phyloP scores from a whole-genome alignment of 768 basidiomycete species.

The Trametes villosa region DNA sequence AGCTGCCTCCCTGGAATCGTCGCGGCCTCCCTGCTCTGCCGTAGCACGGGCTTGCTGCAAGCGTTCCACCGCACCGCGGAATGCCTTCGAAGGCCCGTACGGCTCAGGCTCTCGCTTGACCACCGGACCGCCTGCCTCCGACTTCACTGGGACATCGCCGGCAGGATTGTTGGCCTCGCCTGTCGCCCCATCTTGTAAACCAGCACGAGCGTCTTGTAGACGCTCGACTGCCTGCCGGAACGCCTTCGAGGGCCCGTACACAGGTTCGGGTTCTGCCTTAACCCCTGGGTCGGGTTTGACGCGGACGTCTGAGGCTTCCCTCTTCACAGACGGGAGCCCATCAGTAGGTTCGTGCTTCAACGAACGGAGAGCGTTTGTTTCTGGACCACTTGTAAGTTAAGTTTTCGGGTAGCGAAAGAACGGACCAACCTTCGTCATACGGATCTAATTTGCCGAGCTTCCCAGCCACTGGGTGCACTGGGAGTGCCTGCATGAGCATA shows the following conservation, averaged over 20 bases:
- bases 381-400: conserved; percentile 1
- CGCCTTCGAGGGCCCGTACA: too few relatives aligned
- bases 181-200: too few relatives aligned
- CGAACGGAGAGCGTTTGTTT: conserved; percentile 18
- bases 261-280: too few relatives aligned
- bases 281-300: conserved; percentile 15
- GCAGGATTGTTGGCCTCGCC: too few relatives aligned
- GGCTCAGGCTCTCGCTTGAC: conserved; percentile 2
- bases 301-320: conserved; percentile 1
- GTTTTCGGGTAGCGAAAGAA: background rate
- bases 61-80: conserved; percentile 1
- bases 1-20: background rate
- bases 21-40: background rate
- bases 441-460: conserved; percentile 28
- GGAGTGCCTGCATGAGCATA: background rate
- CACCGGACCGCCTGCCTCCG: background rate
- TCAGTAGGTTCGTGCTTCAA: conserved; percentile 11
- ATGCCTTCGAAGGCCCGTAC: conserved; percentile 11
- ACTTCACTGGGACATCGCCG: too few relatives aligned
- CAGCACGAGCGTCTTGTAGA: too few relatives aligned
- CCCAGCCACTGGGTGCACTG: background rate
- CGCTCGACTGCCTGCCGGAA: too few relatives aligned
- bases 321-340: conserved; percentile 4
- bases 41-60: conserved; percentile 1
- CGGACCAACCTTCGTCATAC: conserved; percentile 28